Base-by-base conservation (phyloP, 345 rosid species). In the Gossypioides kirkii region DNA sequence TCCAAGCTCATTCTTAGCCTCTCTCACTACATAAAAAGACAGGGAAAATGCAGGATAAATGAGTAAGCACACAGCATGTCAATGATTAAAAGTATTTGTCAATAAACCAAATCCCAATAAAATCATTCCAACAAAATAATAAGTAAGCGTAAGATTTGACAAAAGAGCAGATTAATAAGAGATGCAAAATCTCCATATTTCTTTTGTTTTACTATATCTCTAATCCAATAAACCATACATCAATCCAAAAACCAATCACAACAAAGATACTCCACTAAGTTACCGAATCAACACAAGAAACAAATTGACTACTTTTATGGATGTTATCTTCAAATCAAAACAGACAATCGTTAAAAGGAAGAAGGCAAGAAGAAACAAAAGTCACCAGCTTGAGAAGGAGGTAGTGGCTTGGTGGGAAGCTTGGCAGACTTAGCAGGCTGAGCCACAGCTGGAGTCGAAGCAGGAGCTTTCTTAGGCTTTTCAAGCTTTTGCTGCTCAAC, bases 371-470 rank as follows among this genome's bases (percentile, higher is more conserved):
- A 22, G 11, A 38, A 59, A 12, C 11, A 14, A 77, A 72, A 58
- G 84, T 84, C 25, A 90, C 99, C 93, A 75, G 93, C 90, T 83
- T 88, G 91, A 77, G 91, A 66, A 61, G 98, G 96, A 78, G 93
- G 91, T 17, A 73, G 76, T 9, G 97, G 96, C 88, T 90, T 95
- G 53, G 88, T 72, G 0, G 97, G 95, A 26, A 93, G 87, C 87
- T 87, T 87, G 69, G 92, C 89, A 41, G 90, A 80, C 80, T 82
- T 86, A 47, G 79, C 76, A 28, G 83, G 80, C 77, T 82, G 87
- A 59, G 78, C 75, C 49, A 72, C 82, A 52, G 73, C 76, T 23
- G 70, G 79, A 52, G 87, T 75, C 28, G 77, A 68, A 11, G 71
- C 83, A 20, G 83, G 65, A 49, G 85, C 64, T 73, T 87, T 88